Evolutionary conservation across 495 filamentous ascomycete genomes (phyloP).

Genomic region (Neurospora tetrasperma): DNA sequence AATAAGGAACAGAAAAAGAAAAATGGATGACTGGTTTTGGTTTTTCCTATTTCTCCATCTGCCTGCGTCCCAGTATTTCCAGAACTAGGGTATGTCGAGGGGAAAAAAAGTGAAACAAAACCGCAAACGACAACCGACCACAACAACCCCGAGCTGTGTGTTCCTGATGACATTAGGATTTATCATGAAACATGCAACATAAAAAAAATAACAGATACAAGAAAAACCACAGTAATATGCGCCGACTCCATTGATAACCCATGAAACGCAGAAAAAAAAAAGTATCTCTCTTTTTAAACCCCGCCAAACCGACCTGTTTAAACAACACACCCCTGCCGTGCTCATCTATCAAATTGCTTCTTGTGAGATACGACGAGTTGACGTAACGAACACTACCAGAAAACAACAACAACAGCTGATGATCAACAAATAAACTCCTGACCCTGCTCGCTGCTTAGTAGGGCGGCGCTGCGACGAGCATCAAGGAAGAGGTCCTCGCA

Average conservation of each 20-base stretch:
- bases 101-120: neutral
- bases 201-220: constrained; percentile 5
- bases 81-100: neutral
- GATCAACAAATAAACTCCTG: constrained; percentile 48
- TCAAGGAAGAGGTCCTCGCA: constrained; percentile 86
- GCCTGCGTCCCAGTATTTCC: neutral
- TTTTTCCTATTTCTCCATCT: neutral
- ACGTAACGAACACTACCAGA: constrained; percentile 8
- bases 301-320: constrained; percentile 10
- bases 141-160: neutral
- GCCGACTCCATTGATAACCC: constrained; percentile 15
- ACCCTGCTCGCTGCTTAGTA: constrained; percentile 54
- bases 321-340: neutral
- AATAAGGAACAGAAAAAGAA: neutral
- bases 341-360: constrained; percentile 22
- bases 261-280: constrained; percentile 10
- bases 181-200: neutral
- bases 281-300: constrained; percentile 16
- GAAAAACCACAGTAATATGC: neutral
- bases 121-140: neutral
- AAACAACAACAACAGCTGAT: neutral
- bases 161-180: neutral
- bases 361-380: constrained; percentile 26
- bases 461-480: constrained; percentile 67
- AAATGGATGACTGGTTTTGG: neutral